A percentile compares a stretch with the other conserved stretches of the same genome.
Evolutionary conservation across 2,329 filamentous ascomycete species (phyloP).

Genomic region (Chrysoporthe puriensis): DNA sequence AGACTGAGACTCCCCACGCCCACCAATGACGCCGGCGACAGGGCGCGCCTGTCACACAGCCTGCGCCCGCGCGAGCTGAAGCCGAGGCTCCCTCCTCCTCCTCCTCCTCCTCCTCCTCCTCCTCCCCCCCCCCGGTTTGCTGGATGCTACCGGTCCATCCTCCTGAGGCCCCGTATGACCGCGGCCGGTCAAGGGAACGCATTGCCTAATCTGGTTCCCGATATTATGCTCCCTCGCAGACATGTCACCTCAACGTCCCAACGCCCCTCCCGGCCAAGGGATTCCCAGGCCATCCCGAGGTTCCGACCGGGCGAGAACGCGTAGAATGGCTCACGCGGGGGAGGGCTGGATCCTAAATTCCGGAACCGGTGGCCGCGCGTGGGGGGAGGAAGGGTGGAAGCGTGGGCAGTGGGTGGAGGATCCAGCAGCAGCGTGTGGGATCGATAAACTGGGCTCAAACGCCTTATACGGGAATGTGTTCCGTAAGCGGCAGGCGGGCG

Average conservation of each 20-base stretch:
- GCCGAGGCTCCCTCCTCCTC: not conserved
- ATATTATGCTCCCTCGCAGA: not conserved
- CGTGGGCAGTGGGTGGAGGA: not conserved
- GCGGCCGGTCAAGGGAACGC: not conserved
- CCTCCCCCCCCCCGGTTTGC: not conserved
- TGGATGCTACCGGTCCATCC: not conserved
- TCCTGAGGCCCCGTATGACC: not conserved
- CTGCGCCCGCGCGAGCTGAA: not conserved
- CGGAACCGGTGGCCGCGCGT: not conserved
- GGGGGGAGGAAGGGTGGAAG: not conserved
- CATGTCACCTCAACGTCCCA: no score
- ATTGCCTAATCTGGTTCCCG: not conserved
- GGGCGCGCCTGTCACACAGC: not conserved
- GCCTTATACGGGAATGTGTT: not conserved
- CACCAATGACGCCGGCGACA: conserved; percentile 11
- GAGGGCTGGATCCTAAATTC: not conserved
- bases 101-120: no score
- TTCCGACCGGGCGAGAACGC: not conserved
- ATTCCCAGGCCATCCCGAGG: not conserved
- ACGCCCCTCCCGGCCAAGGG: not conserved
- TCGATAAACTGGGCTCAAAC: no score
- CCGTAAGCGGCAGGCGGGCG: conserved; percentile 7
- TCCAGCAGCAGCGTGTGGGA: no score
- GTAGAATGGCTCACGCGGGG: not conserved
- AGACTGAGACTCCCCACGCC: conserved; percentile 9